These are phyloP conservation scores for Myriangium duriaei DNA, from an alignment of 2,329 filamentous ascomycete genomes.

Conservation along the genomic window DNA sequence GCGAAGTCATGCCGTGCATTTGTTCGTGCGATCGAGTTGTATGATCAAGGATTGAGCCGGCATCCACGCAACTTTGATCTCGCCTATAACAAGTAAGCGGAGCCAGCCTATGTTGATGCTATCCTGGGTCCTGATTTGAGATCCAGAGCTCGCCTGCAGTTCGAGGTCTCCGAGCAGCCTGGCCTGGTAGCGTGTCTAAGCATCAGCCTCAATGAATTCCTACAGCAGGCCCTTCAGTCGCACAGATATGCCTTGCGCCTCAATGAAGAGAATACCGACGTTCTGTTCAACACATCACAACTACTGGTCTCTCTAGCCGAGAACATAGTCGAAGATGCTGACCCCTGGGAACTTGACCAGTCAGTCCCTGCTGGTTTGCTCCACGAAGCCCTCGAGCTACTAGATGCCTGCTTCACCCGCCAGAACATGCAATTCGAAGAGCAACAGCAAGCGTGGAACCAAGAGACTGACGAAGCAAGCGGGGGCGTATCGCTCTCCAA, in stretches of 20 bases:
- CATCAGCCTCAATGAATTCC: constrained; percentile 38
- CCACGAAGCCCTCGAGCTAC: constrained; percentile 49
- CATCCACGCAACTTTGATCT: constrained; percentile 55
- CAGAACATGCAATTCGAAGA: constrained; percentile 36
- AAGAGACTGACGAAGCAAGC: constrained; percentile 10
- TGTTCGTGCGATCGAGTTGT: constrained; percentile 52
- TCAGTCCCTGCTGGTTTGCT: constrained; percentile 40
- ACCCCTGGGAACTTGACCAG: constrained; percentile 29
- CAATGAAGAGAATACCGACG: constrained; percentile 51
- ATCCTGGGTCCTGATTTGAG: no score
- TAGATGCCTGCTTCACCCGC: constrained; percentile 37
- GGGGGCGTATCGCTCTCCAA: constrained; percentile 12
- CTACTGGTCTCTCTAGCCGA: constrained; percentile 56
- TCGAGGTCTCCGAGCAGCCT: constrained; percentile 56
- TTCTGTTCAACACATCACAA: constrained; percentile 60
- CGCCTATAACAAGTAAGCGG: constrained; percentile 57
- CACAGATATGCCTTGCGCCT: constrained; percentile 50
- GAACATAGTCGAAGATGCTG: constrained; percentile 40
- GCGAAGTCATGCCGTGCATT: constrained; percentile 51
- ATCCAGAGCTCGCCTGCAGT: constrained; percentile 51
- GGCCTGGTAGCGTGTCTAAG: constrained; percentile 48
- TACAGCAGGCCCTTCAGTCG: constrained; percentile 49
- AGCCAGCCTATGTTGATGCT: neutral
- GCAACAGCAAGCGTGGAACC: constrained; percentile 26
- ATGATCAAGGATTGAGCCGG: constrained; percentile 48